Base-by-base conservation (phyloP, 2,329 filamentous ascomycete species). In the Sclerotinia trifoliorum region DNA sequence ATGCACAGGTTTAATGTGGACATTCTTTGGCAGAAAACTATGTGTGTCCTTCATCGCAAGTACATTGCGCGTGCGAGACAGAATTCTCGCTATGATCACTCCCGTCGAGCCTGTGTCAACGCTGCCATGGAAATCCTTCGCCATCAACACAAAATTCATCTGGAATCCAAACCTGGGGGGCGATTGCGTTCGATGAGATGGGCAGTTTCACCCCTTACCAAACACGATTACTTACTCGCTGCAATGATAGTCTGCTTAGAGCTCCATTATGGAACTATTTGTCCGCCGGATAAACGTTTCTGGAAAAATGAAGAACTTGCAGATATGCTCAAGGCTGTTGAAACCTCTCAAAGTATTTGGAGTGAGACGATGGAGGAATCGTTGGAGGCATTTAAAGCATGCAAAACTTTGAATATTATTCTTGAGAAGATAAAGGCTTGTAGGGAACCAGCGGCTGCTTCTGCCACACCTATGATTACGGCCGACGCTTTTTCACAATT, bases 381-480 rank as follows among this genome's bases (percentile, higher is more conserved):
- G 0, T 90, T 97, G 80, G 94, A 98, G 73, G 93, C 94, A 0
- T 94, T 89, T 81, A 98, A 98, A 80, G 94, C 93, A 1, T 88
- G 88, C 52, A 88, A 87, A 54, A 85, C 94, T 32, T 82, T 98
- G n/a, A 88, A 88, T 29, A 88, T 97, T 64, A 93, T 98, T 86
- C 80, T 98, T 56, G 84, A 88, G 44, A 95, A 95, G 78, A 83
- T 97, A 66, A 89, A 85, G 74, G 81, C 80, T 67, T 82, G 84
- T 13, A 78, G 78, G 29, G 69, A 72, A 13, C 75, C 55, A 15
- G 56, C 56, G 10, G 26, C 51, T n/a, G 11, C 55, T 24, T 35
- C 44, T 57, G 61, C 65, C 24, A 70, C 70, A 52, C 66, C 51
- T 6, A 67, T 68, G 13, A 72, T 74, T 64, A 73, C 73, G 52